These are phyloP conservation scores for Acidiella bohemica DNA, from an alignment of 495 filamentous ascomycete species.

Conservation along the genomic window DNA sequence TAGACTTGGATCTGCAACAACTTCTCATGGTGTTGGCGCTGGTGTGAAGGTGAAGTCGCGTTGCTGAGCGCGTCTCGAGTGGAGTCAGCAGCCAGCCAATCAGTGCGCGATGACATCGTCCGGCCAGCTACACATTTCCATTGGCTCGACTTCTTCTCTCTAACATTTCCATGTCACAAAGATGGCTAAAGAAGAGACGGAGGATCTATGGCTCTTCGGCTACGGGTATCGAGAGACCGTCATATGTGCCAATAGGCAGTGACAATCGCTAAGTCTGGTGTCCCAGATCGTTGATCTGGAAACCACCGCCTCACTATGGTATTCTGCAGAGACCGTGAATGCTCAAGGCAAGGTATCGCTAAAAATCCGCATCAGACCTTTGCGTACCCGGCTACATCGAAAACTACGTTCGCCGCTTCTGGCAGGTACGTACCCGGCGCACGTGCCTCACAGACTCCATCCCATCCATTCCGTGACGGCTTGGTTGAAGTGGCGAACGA, in stretches of 20 bases:
- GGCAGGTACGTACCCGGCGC: slow-evolving; percentile 72
- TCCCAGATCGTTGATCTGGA: slow-evolving; percentile 87
- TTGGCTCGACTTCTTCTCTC: too few species aligned
- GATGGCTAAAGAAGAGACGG: neutral
- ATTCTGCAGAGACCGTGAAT: slow-evolving; percentile 20
- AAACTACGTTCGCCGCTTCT: slow-evolving; percentile 92
- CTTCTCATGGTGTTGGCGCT: too few species aligned
- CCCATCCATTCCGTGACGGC: slow-evolving; percentile 5
- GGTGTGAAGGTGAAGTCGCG: too few species aligned
- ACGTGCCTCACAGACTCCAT: neutral
- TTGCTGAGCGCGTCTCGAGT: too few species aligned
- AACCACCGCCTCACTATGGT: slow-evolving; percentile 94
- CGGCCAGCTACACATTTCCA: too few species aligned
- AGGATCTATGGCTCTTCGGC: slow-evolving; percentile 23
- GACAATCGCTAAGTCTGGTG: too few species aligned
- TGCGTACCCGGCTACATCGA: slow-evolving; percentile 82
- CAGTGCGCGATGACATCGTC: too few species aligned
- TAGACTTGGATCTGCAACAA: too few species aligned
- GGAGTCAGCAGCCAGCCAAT: too few species aligned
- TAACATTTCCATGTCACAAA: too few species aligned
- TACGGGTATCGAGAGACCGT: too few species aligned
- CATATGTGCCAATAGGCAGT: too few species aligned
- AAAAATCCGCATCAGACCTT: slow-evolving; percentile 62
- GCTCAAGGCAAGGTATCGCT: neutral
- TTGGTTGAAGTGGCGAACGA: slow-evolving; percentile 19